These are phyloP conservation scores for Pulveroboletus sp. DNA, from an alignment of 768 basidiomycete genomes.

Conservation along the genomic window DNA sequence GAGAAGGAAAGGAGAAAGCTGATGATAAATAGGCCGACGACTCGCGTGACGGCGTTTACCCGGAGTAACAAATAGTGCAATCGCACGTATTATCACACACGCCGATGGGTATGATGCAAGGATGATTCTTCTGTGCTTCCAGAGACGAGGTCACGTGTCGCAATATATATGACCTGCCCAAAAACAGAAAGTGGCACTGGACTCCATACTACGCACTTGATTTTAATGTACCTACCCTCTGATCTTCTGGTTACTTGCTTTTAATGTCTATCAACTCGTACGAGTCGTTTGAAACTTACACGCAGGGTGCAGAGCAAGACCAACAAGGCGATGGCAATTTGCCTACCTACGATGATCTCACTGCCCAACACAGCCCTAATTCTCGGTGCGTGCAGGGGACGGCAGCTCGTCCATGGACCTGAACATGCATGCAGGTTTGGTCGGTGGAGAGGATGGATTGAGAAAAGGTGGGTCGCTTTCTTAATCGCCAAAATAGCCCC, in stretches of 20 bases:
- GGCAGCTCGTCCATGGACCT: not conserved
- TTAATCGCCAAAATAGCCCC: not conserved
- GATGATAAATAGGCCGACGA: not conserved
- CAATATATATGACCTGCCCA: not conserved
- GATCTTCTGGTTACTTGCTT: not conserved
- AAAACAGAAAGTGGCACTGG: not conserved
- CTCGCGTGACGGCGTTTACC: too few species aligned
- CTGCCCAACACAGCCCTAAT: constrained; percentile 72
- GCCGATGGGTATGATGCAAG: too few species aligned
- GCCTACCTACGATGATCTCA: constrained; percentile 80
- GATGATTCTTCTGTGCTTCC: too few species aligned
- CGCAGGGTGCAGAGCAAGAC: constrained; percentile 39
- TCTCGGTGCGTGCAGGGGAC: constrained; percentile 53
- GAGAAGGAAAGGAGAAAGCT: not conserved
- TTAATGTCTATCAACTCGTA: constrained; percentile 21
- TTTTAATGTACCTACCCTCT: not conserved
- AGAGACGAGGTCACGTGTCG: constrained; percentile 15
- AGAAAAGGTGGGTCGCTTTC: constrained; percentile 59
- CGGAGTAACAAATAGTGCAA: not conserved
- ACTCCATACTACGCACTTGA: not conserved
- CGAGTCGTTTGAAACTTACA: constrained; percentile 26
- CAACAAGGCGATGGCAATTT: constrained; percentile 48
- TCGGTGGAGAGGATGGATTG: constrained; percentile 83
- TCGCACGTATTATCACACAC: too few species aligned
- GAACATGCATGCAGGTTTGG: constrained; percentile 57